Evolutionary conservation across 345 rosid genomes (phyloP).

Genomic region (rapeseed (Brassica napus)): DNA sequence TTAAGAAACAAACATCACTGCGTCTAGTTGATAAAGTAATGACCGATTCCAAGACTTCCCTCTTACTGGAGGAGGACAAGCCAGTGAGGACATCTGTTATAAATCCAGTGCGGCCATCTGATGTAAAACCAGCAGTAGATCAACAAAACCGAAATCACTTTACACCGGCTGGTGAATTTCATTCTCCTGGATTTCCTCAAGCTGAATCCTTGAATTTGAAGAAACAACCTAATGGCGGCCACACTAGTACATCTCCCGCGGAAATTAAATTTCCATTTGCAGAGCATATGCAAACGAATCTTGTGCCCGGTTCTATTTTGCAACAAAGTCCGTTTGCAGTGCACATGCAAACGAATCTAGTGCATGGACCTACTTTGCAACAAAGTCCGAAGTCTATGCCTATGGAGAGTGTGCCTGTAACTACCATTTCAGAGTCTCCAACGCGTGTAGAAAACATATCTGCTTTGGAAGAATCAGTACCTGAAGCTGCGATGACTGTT

Average conservation of each 20-base stretch:
- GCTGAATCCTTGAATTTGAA: conserved; percentile 38
- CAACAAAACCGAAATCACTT: conserved; percentile 41
- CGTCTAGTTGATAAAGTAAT: conserved; percentile 50
- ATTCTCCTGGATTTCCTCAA: conserved; percentile 43
- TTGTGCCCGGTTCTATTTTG: conserved; percentile 43
- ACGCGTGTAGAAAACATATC: conserved; percentile 17
- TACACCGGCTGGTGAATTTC: conserved; percentile 34
- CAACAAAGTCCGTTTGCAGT: conserved; percentile 46
- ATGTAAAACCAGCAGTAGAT: conserved; percentile 38
- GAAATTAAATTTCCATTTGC: conserved; percentile 36
- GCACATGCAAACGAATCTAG: conserved; percentile 38
- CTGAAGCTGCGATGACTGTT: conserved; percentile 35
- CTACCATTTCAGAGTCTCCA: conserved; percentile 27
- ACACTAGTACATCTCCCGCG: conserved; percentile 41
- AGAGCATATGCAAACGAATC: conserved; percentile 43
- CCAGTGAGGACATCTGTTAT: conserved; percentile 34
- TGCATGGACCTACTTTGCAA: conserved; percentile 44
- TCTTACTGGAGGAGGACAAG: conserved; percentile 44
- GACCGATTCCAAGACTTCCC: conserved; percentile 41
- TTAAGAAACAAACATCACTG: conserved; percentile 40
- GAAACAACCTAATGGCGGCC: conserved; percentile 39
- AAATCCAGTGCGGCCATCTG: conserved; percentile 36
- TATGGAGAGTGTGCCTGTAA: conserved; percentile 31
- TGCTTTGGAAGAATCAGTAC: conserved; percentile 36
- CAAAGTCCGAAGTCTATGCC: conserved; percentile 44